phyloP scores from a whole-genome alignment of 768 basidiomycete genomes.

The Xanthoconium stramineum region DNA sequence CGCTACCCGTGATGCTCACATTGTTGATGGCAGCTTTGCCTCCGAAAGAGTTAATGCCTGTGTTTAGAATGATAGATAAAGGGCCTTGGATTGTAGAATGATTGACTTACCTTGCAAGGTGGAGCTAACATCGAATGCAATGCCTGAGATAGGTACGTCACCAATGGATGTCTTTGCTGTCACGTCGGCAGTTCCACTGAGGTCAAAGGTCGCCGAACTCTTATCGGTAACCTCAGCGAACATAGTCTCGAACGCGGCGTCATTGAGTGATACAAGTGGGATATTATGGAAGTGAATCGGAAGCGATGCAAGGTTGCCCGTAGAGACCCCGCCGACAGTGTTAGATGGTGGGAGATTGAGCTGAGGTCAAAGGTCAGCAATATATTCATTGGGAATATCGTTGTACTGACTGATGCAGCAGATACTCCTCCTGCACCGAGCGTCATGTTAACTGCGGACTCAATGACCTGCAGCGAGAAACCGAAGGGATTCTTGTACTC shows the following conservation, averaged over 20 bases:
- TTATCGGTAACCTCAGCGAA: conserved; percentile 59
- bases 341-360: conserved; percentile 48
- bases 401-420: conserved; percentile 47
- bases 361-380: conserved; percentile 28
- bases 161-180: conserved; percentile 62
- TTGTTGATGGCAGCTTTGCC: conserved; percentile 50
- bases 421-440: conserved; percentile 46
- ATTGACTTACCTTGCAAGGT: conserved; percentile 44
- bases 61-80: background rate
- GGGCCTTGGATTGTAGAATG: background rate
- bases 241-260: conserved; percentile 51
- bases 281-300: conserved; percentile 54
- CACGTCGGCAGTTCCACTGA: conserved; percentile 58
- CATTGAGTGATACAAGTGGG: conserved; percentile 53
- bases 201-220: conserved; percentile 40
- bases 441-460: conserved; percentile 52
- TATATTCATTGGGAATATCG: background rate
- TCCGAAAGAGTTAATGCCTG: conserved; percentile 61
- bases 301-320: conserved; percentile 62
- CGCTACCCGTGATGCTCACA: conserved; percentile 61
- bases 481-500: conserved; percentile 74
- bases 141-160: conserved; percentile 59
- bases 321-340: conserved; percentile 61
- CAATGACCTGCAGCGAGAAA: conserved; percentile 64
- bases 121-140: conserved; percentile 61